Conservation (phyloP, 352 stramenopile species). For the Phytophthora tentaculata region DNA sequence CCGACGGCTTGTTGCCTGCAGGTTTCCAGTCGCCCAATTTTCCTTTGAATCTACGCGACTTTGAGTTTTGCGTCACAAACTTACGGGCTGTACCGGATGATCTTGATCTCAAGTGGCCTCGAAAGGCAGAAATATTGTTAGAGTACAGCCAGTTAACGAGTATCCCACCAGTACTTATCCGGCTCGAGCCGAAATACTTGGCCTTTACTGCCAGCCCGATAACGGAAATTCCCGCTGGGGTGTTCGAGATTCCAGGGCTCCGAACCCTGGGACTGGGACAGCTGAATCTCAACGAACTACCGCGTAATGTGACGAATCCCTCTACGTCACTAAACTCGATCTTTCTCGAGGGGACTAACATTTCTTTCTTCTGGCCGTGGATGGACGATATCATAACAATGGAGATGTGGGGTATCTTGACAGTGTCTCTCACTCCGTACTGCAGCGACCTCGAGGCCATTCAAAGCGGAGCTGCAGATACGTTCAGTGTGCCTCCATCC, state of each 20-base stretch:
- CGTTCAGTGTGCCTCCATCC: neutral
- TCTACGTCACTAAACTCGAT: constrained; percentile 2
- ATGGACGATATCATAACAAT: constrained; percentile 7
- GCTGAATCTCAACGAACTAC: constrained; percentile 21
- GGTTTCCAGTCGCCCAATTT: constrained; percentile 42
- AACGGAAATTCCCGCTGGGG: constrained; percentile 12
- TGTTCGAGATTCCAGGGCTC: constrained; percentile 22
- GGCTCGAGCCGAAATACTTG: constrained; percentile 24
- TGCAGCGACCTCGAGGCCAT: constrained; percentile 17
- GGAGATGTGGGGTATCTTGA: neutral
- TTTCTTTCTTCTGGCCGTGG: constrained; percentile 13
- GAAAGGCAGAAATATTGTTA: constrained; percentile 15
- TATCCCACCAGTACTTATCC: constrained; percentile 17
- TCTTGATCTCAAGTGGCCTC: constrained; percentile 42
- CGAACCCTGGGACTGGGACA: constrained; percentile 13
- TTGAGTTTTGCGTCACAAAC: constrained; percentile 53
- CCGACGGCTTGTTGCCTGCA: constrained; percentile 1
- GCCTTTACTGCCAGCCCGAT: constrained; percentile 33
- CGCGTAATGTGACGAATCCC: constrained; percentile 16
- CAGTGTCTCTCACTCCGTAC: constrained; percentile 8
- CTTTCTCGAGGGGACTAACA: neutral
- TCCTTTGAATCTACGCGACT: constrained; percentile 31
- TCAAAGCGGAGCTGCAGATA: neutral
- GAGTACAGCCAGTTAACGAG: constrained; percentile 24
- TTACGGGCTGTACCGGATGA: constrained; percentile 36